A percentile compares a stretch with the other conserved stretches of the same genome.
Conservation (phyloP, 495 filamentous ascomycete species). For the Podospora australis region DNA sequence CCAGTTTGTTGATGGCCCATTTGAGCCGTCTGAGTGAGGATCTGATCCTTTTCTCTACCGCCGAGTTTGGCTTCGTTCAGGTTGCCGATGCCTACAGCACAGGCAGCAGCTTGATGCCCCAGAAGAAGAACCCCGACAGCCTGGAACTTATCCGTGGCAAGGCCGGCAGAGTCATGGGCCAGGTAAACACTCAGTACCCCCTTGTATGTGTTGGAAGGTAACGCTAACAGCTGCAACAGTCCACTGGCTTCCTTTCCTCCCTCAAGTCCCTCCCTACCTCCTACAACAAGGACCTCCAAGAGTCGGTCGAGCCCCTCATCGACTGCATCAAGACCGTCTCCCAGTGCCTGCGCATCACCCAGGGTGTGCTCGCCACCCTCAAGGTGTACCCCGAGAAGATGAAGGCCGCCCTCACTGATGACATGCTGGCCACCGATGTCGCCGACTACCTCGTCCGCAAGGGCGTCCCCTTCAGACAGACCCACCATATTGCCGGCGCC, state of each 20-base stretch:
- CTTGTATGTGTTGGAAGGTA: neutral
- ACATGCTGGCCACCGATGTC: constrained; percentile 74
- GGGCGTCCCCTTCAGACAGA: constrained; percentile 77
- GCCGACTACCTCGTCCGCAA: constrained; percentile 90
- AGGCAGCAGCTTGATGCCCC: constrained; percentile 82
- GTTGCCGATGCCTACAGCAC: constrained; percentile 84
- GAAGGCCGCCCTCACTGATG: constrained; percentile 60
- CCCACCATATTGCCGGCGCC: constrained; percentile 82
- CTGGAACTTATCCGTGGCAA: constrained; percentile 88
- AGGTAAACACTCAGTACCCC: constrained; percentile 47
- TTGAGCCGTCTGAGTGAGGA: constrained; percentile 85
- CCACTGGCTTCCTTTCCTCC: constrained; percentile 71
- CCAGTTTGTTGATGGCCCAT: constrained; percentile 75
- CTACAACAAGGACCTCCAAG: constrained; percentile 95
- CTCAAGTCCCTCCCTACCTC: constrained; percentile 84
- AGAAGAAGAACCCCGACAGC: constrained; percentile 76
- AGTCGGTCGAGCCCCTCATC: constrained; percentile 80
- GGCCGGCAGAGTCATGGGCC: constrained; percentile 74
- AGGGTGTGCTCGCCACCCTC: constrained; percentile 72
- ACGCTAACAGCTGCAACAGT: neutral
- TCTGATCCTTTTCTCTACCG: constrained; percentile 77
- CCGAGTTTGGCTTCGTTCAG: constrained; percentile 77
- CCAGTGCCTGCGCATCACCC: constrained; percentile 82
- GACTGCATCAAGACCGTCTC: constrained; percentile 80
- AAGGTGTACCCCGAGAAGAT: constrained; percentile 67